These are phyloP conservation scores for Anacardium occidentale DNA, from an alignment of 345 rosid species.

Conservation along the genomic window DNA sequence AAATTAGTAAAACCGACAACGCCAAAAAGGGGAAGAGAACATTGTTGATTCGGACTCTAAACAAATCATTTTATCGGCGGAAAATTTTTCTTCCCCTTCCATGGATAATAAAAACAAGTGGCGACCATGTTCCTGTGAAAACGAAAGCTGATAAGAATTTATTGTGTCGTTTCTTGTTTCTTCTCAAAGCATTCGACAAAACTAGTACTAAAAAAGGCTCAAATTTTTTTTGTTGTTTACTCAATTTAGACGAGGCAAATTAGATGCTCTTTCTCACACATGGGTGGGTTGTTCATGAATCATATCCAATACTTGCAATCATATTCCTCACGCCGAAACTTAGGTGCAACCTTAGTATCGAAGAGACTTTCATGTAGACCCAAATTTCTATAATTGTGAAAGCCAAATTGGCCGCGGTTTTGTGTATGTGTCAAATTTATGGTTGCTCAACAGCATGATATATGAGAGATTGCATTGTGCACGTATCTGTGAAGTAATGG, in stretches of 20 bases:
- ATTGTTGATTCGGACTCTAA: too few species aligned
- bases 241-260: neutral
- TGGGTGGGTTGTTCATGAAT: neutral
- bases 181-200: neutral
- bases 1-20: too few species aligned
- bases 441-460: neutral
- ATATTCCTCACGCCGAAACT: neutral
- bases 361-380: neutral
- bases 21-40: too few species aligned
- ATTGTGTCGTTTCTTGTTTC: neutral
- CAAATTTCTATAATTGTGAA: constrained; percentile 20
- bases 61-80: too few species aligned
- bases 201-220: neutral
- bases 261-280: neutral
- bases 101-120: neutral
- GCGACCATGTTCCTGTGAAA: neutral
- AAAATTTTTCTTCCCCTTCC: neutral
- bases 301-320: neutral
- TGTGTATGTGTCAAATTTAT: constrained; percentile 5
- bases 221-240: neutral
- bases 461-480: neutral
- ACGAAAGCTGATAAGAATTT: neutral
- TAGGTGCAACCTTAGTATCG: neutral
- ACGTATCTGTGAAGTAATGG: constrained; percentile 10
- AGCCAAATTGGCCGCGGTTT: constrained; percentile 13